Percentiles rank a stretch among this genome's conserved stretches.
phyloP scores from a whole-genome alignment of 2,329 filamentous ascomycete species.

The Blastomyces emzantsi region DNA sequence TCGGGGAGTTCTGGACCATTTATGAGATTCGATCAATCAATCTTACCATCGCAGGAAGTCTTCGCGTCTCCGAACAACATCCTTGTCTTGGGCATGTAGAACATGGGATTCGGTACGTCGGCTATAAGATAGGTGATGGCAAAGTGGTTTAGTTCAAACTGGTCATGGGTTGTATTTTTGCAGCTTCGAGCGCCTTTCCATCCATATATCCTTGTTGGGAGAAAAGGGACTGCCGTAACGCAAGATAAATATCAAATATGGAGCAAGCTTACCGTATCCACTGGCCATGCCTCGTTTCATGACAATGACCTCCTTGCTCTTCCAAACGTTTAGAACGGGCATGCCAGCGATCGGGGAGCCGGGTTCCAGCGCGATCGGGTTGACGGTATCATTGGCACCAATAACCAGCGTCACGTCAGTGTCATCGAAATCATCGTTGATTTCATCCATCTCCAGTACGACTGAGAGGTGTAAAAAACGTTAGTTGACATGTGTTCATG shows the following conservation, averaged over 20 bases:
- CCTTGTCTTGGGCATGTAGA: constrained; percentile 78
- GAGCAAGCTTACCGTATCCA: constrained; percentile 58
- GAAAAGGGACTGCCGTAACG: not conserved
- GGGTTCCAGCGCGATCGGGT: constrained; percentile 77
- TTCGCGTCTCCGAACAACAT: constrained; percentile 93
- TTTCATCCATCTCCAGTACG: constrained; percentile 91
- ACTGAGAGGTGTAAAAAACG: constrained; percentile 33
- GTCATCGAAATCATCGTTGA: constrained; percentile 82
- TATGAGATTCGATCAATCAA: not conserved
- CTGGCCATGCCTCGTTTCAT: constrained; percentile 90
- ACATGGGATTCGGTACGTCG: constrained; percentile 89
- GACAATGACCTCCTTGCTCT: constrained; percentile 84
- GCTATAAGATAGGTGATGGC: constrained; percentile 39
- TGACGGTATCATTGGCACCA: constrained; percentile 87
- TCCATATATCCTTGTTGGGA: not conserved
- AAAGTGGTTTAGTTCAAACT: not conserved
- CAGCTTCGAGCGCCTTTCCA: not conserved
- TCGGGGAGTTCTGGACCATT: not conserved
- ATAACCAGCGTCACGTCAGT: constrained; percentile 84
- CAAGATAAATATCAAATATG: not conserved
- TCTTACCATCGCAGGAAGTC: constrained; percentile 66
- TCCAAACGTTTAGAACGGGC: constrained; percentile 88
- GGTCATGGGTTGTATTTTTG: not conserved
- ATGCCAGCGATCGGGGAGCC: constrained; percentile 82
- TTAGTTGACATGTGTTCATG: constrained; percentile 14